Evolutionary conservation across 306 rosid genomes (phyloP), one percentile per base, ranked within the genome.

Genomic region (Chamaecrista fasciculata): DNA sequence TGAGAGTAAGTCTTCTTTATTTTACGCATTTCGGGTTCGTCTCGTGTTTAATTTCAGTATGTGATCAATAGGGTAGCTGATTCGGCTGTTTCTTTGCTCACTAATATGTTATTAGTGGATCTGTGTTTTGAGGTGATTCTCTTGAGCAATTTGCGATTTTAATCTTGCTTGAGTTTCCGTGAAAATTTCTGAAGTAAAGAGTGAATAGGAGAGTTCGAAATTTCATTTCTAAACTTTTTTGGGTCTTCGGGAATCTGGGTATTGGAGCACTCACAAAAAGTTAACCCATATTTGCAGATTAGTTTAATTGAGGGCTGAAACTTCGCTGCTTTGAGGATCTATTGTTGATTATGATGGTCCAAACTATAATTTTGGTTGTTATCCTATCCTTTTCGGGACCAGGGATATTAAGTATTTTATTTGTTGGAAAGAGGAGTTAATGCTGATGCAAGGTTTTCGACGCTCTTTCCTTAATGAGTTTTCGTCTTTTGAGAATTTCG

Each of bases 71-170:
- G 8, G 50, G 52, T 69, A 37, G 76, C 77, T 65, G 66, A 78
- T 84, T 82, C 70, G 2, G 57, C 83, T 62, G 66, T 66, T 75
- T 55, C 58, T 63, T 59, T 63, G 61, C 46, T 46, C 21, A 16
- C 26, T 78, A 66, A 48, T 62, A 42, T 79, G 71, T 69, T 56
- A 46, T 66, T 61, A 58, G 81, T 82, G 86, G 98, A 94, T 90
- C 97, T 90, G 93, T 83, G 77, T 66, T 68, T 74, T 7, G 49
- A 11, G 20, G 50, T n/a, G 33, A 37, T 39, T 61, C 33, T 39
- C 39, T 37, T 66, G 65, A 50, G 83, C 72, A 60, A 62, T 36
- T 36, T 83, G 76, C 71, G 78, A 56, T 78, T 73, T 25, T 43
- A 43, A 4, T 44, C 63, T 62, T 62, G 25, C 77, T 81, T 76